These are phyloP conservation scores for Leucosporidium creatinivorum DNA, from an alignment of 768 basidiomycete species.

Conservation along the genomic window DNA sequence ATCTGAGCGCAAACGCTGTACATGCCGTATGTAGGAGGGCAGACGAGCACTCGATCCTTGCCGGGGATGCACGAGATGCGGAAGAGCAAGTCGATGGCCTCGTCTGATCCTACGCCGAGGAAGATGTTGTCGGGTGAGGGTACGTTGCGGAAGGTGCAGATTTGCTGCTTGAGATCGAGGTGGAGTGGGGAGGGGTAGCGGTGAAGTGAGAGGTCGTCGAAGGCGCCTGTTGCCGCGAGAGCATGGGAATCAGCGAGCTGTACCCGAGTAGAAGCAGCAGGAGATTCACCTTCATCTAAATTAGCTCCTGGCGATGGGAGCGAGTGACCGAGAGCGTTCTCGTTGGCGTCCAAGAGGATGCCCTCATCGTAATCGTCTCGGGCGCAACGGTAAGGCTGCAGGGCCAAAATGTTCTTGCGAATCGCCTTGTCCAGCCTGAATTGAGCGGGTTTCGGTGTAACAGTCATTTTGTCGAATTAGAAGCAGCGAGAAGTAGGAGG, in stretches of 20 bases:
- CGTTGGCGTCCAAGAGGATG: conserved; percentile 93
- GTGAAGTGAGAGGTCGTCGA: conserved; percentile 50
- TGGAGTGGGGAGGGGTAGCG: conserved; percentile 93
- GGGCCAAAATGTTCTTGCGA: conserved; percentile 83
- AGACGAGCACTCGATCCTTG: conserved; percentile 64
- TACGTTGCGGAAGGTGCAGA: conserved; percentile 65
- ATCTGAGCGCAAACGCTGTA: conserved; percentile 89
- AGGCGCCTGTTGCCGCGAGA: conserved; percentile 14
- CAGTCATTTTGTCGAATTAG: neutral
- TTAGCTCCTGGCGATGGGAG: conserved; percentile 46
- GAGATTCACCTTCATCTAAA: conserved; percentile 36
- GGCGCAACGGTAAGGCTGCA: conserved; percentile 91
- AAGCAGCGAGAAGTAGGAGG: neutral
- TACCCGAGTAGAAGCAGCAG: conserved; percentile 42
- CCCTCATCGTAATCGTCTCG: conserved; percentile 70
- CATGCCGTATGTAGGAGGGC: conserved; percentile 96
- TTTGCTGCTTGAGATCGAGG: conserved; percentile 63
- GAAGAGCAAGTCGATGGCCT: conserved; percentile 89
- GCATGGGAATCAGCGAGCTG: conserved; percentile 7
- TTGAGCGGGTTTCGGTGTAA: conserved; percentile 56
- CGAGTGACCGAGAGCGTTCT: conserved; percentile 86
- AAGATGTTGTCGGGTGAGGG: conserved; percentile 62
- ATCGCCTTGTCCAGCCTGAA: conserved; percentile 78
- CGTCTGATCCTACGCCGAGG: conserved; percentile 93
- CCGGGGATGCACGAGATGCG: conserved; percentile 75